Conservation (phyloP, 2,329 filamentous ascomycete genomes). For the Colletotrichum neosansevieriae region DNA sequence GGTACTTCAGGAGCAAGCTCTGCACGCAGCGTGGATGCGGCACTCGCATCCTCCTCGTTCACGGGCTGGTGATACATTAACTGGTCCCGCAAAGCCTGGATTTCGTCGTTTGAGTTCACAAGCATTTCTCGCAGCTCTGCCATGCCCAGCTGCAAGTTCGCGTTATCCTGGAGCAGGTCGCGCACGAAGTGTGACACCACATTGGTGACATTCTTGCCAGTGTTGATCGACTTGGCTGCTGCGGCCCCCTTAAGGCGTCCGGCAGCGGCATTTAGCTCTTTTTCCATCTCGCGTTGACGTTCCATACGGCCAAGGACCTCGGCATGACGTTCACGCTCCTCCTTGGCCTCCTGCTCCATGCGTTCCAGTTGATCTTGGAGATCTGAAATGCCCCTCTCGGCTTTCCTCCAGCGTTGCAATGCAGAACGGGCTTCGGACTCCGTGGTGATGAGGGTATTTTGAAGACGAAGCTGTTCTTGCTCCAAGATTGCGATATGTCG, state of each 20-base stretch:
- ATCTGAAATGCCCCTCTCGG: slow-evolving; percentile 81
- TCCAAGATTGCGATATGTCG: slow-evolving; percentile 84
- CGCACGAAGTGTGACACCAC: slow-evolving; percentile 97
- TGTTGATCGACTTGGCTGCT: slow-evolving; percentile 73
- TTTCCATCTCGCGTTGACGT: slow-evolving; percentile 83
- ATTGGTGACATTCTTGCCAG: slow-evolving; percentile 69
- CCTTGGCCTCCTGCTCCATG: slow-evolving; percentile 85
- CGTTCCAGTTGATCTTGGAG: slow-evolving; percentile 89
- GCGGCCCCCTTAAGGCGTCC: slow-evolving; percentile 85
- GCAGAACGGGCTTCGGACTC: slow-evolving; percentile 83
- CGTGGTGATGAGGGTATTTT: slow-evolving; percentile 74
- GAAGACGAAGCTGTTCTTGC: slow-evolving; percentile 80
- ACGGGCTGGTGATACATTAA: slow-evolving; percentile 82
- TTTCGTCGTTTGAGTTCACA: slow-evolving; percentile 92
- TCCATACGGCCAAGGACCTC: slow-evolving; percentile 89
- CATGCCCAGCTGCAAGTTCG: slow-evolving; percentile 91
- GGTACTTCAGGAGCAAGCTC: slow-evolving; percentile 70
- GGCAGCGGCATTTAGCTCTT: slow-evolving; percentile 82
- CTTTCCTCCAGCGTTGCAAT: slow-evolving; percentile 85
- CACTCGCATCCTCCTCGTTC: slow-evolving; percentile 54
- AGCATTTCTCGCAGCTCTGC: slow-evolving; percentile 92
- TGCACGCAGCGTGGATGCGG: slow-evolving; percentile 71
- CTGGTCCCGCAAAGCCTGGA: slow-evolving; percentile 86
- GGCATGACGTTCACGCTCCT: slow-evolving; percentile 84
- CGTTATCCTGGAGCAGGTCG: slow-evolving; percentile 95